These are phyloP conservation scores for Ichthyophthirius multifiliis DNA, from an alignment of 169 alveolate species.

Conservation along the genomic window DNA sequence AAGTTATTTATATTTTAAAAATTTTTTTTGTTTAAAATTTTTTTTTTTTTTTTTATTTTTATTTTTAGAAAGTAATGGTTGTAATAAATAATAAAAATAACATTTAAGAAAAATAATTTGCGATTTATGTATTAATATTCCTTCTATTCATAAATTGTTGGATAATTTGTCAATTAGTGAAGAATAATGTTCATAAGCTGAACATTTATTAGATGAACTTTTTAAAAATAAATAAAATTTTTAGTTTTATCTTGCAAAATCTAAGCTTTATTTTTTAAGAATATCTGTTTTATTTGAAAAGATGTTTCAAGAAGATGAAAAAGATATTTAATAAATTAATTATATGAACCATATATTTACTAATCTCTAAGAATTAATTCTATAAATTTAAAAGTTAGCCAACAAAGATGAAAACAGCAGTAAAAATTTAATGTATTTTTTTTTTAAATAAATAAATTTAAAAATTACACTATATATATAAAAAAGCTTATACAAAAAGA, in stretches of 20 bases:
- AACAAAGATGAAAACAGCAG: not conserved
- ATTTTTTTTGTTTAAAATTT: not conserved
- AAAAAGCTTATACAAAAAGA: no score
- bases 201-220: not conserved
- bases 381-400: not conserved
- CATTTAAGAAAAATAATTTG: not conserved
- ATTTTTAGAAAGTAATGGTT: not conserved
- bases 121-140: slow-evolving; percentile 1
- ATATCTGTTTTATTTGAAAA: not conserved
- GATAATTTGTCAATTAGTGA: not conserved
- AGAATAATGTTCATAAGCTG: not conserved
- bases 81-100: not conserved
- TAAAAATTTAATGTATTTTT: not conserved
- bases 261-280: not conserved
- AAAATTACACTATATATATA: no score
- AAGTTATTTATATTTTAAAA: not conserved
- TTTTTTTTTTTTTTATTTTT: not conserved
- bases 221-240: not conserved
- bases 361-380: no score
- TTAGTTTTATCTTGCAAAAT: not conserved
- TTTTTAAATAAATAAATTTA: not conserved
- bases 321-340: not conserved
- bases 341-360: no score
- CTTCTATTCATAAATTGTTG: not conserved
- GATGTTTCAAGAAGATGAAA: not conserved